Percentiles rank a stretch among this genome's conserved stretches.
Evolutionary conservation across 1,284 basidiomycete genomes (phyloP).

Genomic region (Pascua guehoae): DNA sequence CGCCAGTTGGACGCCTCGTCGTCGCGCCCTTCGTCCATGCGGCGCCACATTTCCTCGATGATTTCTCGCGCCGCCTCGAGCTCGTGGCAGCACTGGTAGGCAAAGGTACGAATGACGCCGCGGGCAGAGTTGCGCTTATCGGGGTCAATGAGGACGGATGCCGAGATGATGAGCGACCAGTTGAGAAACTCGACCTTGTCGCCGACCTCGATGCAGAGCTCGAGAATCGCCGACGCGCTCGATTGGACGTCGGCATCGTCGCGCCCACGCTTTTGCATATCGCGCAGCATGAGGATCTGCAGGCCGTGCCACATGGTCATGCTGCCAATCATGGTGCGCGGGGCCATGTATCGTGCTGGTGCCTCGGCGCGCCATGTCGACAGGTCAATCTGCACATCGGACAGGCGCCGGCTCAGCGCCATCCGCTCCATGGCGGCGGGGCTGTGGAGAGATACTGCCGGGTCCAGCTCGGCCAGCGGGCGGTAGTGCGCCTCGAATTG

Average conservation of each 20-base stretch:
- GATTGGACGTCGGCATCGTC: conserved; percentile 28
- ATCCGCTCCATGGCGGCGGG: conserved; percentile 17
- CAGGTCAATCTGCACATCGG: conserved; percentile 17
- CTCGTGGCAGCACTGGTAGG: conserved; percentile 41
- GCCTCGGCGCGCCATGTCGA: conserved; percentile 21
- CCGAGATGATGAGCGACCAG: conserved; percentile 38
- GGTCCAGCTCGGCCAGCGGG: conserved; percentile 16
- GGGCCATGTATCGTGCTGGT: conserved; percentile 15
- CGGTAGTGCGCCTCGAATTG: conserved; percentile 20
- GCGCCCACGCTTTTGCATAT: conserved; percentile 24
- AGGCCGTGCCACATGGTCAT: conserved; percentile 37
- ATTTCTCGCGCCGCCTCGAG: conserved; percentile 27
- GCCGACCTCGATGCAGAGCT: conserved; percentile 31
- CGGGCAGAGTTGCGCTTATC: conserved; percentile 25
- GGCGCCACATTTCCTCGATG: conserved; percentile 40
- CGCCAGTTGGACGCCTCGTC: conserved; percentile 37
- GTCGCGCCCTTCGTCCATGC: conserved; percentile 37
- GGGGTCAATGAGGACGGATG: conserved; percentile 22
- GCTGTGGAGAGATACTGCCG: conserved; percentile 13
- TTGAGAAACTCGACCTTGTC: conserved; percentile 45
- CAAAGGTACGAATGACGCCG: conserved; percentile 34
- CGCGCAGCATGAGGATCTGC: conserved; percentile 31
- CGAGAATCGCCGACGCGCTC: conserved; percentile 29
- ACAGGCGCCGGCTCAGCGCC: conserved; percentile 14
- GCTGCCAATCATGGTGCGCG: conserved; percentile 29